A percentile compares a stretch with the other conserved stretches of the same genome.
Conservation (phyloP, 2,329 filamentous ascomycete species). For the Calonectria montana region DNA sequence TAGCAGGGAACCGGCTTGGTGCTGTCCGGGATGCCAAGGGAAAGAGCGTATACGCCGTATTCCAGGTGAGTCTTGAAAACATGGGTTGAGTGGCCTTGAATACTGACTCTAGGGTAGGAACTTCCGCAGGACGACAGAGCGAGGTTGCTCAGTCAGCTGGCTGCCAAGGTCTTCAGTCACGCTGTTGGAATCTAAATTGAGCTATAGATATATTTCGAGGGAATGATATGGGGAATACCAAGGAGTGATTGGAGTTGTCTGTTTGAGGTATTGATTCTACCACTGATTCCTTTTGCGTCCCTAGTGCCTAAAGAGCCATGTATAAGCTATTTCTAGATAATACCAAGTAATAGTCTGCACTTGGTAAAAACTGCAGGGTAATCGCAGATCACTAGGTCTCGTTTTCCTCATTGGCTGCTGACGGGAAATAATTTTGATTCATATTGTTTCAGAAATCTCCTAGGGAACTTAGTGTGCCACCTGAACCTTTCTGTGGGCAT, state of each 20-base stretch:
- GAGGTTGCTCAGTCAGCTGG: constrained; percentile 83
- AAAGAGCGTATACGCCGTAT: constrained; percentile 95
- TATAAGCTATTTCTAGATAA: not conserved
- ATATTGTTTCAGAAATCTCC: constrained; percentile 1
- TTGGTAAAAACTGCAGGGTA: not conserved
- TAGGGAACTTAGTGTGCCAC: constrained; percentile 22
- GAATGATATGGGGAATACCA: constrained; percentile 7
- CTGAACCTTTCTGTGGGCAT: constrained; percentile 12
- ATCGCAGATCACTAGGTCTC: not conserved
- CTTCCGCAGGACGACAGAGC: constrained; percentile 86
- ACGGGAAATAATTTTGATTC: constrained; percentile 8
- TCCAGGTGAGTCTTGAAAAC: constrained; percentile 63
- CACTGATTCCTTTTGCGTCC: not conserved
- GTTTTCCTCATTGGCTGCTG: not conserved
- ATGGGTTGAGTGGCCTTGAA: not conserved
- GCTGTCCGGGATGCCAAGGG: constrained; percentile 89
- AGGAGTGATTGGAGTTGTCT: constrained; percentile 19
- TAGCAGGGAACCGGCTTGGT: constrained; percentile 92
- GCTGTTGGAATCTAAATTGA: constrained; percentile 67
- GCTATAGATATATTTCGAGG: not conserved
- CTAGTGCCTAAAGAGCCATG: not conserved
- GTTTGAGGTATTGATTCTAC: not conserved
- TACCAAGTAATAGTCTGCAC: not conserved
- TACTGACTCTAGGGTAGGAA: constrained; percentile 62
- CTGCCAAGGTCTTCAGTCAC: constrained; percentile 86